Conservation (phyloP, 345 rosid species). For the Murraya paniculata region DNA sequence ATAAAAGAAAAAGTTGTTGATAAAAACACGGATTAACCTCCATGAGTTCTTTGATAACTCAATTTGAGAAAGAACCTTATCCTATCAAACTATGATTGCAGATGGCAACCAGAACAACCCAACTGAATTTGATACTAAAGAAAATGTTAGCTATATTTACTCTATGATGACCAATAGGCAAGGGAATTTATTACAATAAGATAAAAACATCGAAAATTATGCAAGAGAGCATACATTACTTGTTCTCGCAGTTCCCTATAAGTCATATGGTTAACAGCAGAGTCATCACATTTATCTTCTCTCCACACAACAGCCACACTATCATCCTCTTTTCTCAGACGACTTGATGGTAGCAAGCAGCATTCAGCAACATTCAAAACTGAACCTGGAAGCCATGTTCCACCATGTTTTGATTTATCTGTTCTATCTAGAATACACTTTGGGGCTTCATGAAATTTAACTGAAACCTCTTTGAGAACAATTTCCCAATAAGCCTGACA, state of each 20-base stretch:
- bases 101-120: not conserved
- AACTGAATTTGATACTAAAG: too few species aligned
- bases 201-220: not conserved
- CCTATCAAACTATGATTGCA: not conserved
- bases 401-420: slow-evolving; percentile 47
- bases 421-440: slow-evolving; percentile 58
- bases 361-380: slow-evolving; percentile 74
- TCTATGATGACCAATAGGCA: not conserved
- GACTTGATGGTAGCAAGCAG: slow-evolving; percentile 55
- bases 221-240: slow-evolving; percentile 62
- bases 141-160: not conserved
- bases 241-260: slow-evolving; percentile 58
- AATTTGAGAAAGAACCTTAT: not conserved
- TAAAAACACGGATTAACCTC: not conserved
- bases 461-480: slow-evolving; percentile 58
- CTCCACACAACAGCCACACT: slow-evolving; percentile 74
- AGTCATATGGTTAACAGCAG: slow-evolving; percentile 49
- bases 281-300: slow-evolving; percentile 60
- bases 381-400: slow-evolving; percentile 80
- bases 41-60: not conserved
- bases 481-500: slow-evolving; percentile 74
- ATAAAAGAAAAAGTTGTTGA: not conserved
- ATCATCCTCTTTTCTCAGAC: slow-evolving; percentile 54
- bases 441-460: slow-evolving; percentile 54
- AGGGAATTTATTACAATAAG: not conserved